A percentile compares a stretch with the other conserved stretches of the same genome.
These are phyloP conservation scores for Citrus mangshanensis DNA, from an alignment of 345 rosid genomes.

Conservation along the genomic window DNA sequence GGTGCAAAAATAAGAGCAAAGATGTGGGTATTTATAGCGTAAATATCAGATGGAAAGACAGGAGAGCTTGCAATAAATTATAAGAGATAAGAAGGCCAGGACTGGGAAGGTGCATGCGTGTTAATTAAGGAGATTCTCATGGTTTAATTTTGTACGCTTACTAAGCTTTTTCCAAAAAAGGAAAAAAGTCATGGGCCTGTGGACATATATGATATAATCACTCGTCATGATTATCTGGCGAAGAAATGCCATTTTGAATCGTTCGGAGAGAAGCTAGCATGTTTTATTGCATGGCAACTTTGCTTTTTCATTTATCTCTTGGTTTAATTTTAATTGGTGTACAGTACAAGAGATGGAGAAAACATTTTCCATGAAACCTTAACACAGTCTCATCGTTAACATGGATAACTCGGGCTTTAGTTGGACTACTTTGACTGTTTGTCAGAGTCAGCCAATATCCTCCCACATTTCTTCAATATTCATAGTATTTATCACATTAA, in stretches of 20 bases:
- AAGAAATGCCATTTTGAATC: neutral
- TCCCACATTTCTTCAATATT: no score
- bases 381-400: no score
- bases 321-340: neutral
- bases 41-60: neutral
- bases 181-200: neutral
- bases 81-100: neutral
- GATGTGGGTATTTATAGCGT: conserved; percentile 20
- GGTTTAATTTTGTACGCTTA: neutral
- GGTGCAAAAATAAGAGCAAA: neutral
- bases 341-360: no score
- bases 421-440: no score
- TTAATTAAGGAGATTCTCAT: neutral
- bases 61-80: neutral
- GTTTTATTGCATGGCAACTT: neutral
- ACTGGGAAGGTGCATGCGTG: neutral
- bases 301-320: neutral
- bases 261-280: neutral
- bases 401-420: no score
- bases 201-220: neutral
- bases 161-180: neutral
- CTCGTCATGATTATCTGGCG: conserved; percentile 16
- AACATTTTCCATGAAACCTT: neutral
- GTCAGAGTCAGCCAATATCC: no score
- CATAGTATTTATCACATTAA: no score